Base-by-base conservation (phyloP, 164 flowering plant genomes). In the Litsea cubeba region DNA sequence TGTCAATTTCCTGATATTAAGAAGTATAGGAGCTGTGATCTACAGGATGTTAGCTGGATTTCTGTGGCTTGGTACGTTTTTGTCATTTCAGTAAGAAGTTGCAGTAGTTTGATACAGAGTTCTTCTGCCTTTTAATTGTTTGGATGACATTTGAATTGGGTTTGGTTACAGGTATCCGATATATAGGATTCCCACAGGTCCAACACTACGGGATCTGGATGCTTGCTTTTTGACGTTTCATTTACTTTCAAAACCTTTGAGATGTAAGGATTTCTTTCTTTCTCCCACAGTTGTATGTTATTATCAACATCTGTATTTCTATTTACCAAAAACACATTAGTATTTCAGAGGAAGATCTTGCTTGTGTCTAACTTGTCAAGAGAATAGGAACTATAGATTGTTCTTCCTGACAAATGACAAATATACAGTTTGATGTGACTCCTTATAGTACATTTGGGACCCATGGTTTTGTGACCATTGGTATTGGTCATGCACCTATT, bases 131-230 rank as follows among this genome's bases (percentile, higher is more conserved):
- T 58, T 65, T 0, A 72, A 17, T 1, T 22, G 65, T 49, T 14
- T 20, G 14, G 23, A 25, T 66, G 14, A 65, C 40, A 63, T 40
- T 14, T 50, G 54, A 71, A 18, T 50, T 78, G 50, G 28, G 24
- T 65, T 51, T 46, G 49, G 73, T 15, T 84, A 68, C 77, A 91
- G 97, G 97, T 91, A 91, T 74, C 97, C 97, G n/a, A 91, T 91
- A 77, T 91, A 91, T 74, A 84, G 97, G 81, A 90, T 91, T 83
- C 97, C 97, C 35, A 75, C 79, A 12, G 97, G 97, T 32, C 89
- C 86, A 70, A 88, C 88, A 12, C 78, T 90, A n/a, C 80, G 79
- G 72, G 88, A 85, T 76, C 73, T 90, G 80, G 94, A 91, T 67
- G 90, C 92, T 3, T 88, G 87, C 62, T 91, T 90, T 77, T 78